Percentiles rank a stretch among this genome's conserved stretches.
phyloP scores from a whole-genome alignment of 208 protist species.

The Herpetomonas samuelpessoai region DNA sequence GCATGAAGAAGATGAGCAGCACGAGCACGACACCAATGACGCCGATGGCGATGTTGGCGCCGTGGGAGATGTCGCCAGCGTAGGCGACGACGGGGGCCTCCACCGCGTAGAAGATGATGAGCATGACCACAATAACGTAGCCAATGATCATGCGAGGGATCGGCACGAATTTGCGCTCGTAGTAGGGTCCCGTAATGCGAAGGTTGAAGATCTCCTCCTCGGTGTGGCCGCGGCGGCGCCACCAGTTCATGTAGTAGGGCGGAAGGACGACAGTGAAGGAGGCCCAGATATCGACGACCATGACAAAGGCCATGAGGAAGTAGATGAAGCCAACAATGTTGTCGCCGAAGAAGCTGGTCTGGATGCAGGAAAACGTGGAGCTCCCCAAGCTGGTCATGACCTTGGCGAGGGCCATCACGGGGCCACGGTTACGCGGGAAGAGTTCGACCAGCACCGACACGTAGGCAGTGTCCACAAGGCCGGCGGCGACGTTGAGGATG shows the following conservation, averaged over 20 bases:
- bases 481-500: slow-evolving; percentile 47
- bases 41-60: slow-evolving; percentile 29
- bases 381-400: slow-evolving; percentile 72
- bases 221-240: slow-evolving; percentile 47
- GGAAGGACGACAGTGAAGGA: slow-evolving; percentile 49
- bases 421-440: slow-evolving; percentile 67
- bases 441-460: slow-evolving; percentile 54
- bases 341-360: slow-evolving; percentile 42
- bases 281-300: slow-evolving; percentile 38
- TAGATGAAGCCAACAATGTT: slow-evolving; percentile 50
- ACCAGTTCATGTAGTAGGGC: slow-evolving; percentile 65
- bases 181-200: slow-evolving; percentile 24
- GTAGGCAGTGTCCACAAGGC: slow-evolving; percentile 45
- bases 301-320: slow-evolving; percentile 40
- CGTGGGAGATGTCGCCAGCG: slow-evolving; percentile 19
- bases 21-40: slow-evolving; percentile 36
- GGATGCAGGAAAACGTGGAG: slow-evolving; percentile 45
- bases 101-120: slow-evolving; percentile 58
- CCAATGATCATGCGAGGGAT: slow-evolving; percentile 35
- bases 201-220: slow-evolving; percentile 31
- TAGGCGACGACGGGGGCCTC: slow-evolving; percentile 52
- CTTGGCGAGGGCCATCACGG: slow-evolving; percentile 61
- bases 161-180: slow-evolving; percentile 57
- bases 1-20: slow-evolving; percentile 35
- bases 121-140: slow-evolving; percentile 31